These are phyloP conservation scores for Gynochthodes officinalis DNA, from an alignment of 257 asterid species.

Conservation along the genomic window DNA sequence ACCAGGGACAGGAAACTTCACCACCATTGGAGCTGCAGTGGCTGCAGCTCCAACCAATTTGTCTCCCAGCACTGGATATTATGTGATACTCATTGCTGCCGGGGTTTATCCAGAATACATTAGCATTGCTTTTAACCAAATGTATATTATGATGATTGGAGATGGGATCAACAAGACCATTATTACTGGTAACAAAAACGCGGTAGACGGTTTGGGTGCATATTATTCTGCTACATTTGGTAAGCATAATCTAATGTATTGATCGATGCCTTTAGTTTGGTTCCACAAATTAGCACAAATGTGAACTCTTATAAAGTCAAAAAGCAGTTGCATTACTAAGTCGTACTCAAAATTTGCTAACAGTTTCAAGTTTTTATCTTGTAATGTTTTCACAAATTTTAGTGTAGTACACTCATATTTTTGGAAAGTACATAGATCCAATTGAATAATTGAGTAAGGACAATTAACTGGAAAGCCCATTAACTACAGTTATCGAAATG, in stretches of 20 bases:
- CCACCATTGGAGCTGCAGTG: constrained; percentile 51
- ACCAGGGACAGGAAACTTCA: constrained; percentile 49
- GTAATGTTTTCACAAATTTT: too few relatives aligned
- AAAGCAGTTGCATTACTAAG: too few relatives aligned
- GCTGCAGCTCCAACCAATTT: constrained; percentile 49
- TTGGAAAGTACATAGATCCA: too few relatives aligned
- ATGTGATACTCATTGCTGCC: constrained; percentile 39
- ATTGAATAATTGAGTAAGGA: too few relatives aligned
- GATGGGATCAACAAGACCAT: constrained; percentile 64
- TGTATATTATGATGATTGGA: constrained; percentile 62
- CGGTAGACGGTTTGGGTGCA: constrained; percentile 71
- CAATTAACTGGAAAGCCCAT: too few relatives aligned
- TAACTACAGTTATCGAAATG: too few relatives aligned
- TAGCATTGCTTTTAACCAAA: constrained; percentile 41
- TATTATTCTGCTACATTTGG: constrained; percentile 60
- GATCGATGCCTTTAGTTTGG: too few relatives aligned
- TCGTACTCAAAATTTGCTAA: too few relatives aligned
- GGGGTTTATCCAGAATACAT: constrained; percentile 67
- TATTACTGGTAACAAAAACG: constrained; percentile 56
- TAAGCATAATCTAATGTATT: constrained; percentile 20
- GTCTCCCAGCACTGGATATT: constrained; percentile 44
- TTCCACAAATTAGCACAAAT: too few relatives aligned
- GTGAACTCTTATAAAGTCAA: too few relatives aligned
- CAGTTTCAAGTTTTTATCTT: too few relatives aligned
- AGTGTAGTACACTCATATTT: too few relatives aligned